phyloP scores from a whole-genome alignment of 148 eudicot genomes.

The Limonium bicolor region DNA sequence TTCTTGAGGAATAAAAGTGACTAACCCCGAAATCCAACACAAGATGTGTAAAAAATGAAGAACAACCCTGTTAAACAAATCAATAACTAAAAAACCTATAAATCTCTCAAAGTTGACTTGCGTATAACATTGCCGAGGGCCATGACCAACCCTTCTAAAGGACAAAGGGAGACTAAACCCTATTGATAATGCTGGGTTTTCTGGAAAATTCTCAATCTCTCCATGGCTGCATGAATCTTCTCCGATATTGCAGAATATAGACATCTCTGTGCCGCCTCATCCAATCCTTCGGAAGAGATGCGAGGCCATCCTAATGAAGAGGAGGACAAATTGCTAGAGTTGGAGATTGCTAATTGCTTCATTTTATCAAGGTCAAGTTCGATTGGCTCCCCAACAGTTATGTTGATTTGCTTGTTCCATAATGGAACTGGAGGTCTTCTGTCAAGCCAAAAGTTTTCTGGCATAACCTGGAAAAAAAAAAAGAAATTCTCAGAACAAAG shows the following conservation, averaged over 20 bases:
- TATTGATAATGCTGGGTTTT: too few relatives aligned
- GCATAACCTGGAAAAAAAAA: slow-evolving; percentile 66
- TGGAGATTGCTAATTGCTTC: slow-evolving; percentile 31
- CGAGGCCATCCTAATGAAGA: slow-evolving; percentile 47
- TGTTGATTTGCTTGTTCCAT: slow-evolving; percentile 45
- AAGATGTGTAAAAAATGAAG: too few relatives aligned
- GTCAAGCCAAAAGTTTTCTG: slow-evolving; percentile 68
- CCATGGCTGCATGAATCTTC: slow-evolving; percentile 56
- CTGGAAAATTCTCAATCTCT: slow-evolving; percentile 34
- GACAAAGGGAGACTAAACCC: too few relatives aligned
- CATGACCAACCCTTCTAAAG: too few relatives aligned
- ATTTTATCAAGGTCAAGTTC: slow-evolving; percentile 60
- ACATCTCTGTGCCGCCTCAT: slow-evolving; percentile 64
- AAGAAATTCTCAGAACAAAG: background rate
- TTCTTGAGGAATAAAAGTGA: too few relatives aligned
- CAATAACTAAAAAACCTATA: too few relatives aligned
- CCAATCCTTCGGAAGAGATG: slow-evolving; percentile 24
- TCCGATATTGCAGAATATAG: slow-evolving; percentile 65
- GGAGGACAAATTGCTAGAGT: slow-evolving; percentile 26
- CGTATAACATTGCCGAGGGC: too few relatives aligned
- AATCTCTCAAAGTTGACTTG: too few relatives aligned
- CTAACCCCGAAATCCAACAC: too few relatives aligned
- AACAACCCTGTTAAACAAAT: too few relatives aligned
- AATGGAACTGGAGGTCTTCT: slow-evolving; percentile 72
- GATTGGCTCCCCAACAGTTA: slow-evolving; percentile 69